Evolutionary conservation across 257 asterid genomes (phyloP), one percentile per base, ranked within the genome.

Genomic region (Paraleonurus japonicus): DNA sequence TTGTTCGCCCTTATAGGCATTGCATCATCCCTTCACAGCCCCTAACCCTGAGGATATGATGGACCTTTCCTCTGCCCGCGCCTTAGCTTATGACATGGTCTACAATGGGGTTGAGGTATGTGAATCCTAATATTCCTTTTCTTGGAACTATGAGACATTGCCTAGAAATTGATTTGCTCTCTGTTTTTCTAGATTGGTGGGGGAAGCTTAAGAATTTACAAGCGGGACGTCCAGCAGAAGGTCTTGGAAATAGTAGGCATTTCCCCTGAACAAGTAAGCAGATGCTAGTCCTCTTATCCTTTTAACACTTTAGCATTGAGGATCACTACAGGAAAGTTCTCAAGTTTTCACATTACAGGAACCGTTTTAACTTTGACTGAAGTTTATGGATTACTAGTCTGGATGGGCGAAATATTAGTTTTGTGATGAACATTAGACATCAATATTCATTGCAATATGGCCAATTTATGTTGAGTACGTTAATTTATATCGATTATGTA

Each of bases 1-100:
- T 30, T 61, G 9, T 60, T 62, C 64, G 45, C 37, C 62, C 61
- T 78, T 74, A 23, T 67, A 95, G 99, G 98, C 99, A 62, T 83
- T 92, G 86, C 99, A 95, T 76, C 98, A 92, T 81, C 99, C 99
- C 65, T 95, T 95, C 83, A 92, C 98, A 1, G 98, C 99, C 53
- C 99, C 99, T 51, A 83, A 92, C 78, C 98, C 97, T 43, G 98
- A 89, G 80, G 99, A 95, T 79, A 83, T 89, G 86, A 50, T 79
- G 30, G 90, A 89, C 82, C 90, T 95, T 65, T 57, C 96, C 51
- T 86, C 95, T 81, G 98, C 99, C 33, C 96, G 96, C 51, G 99
- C 99, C 71, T 82, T 95, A 65, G 98, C 99, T 41, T 95, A 95
- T 84, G 99, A 92, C 82, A 84, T 95, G 97, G 99, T 95, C 85